Evolutionary conservation across 495 filamentous ascomycete genomes (phyloP), one percentile per base, ranked within the genome.

Genomic region (Penicillium nucicola): DNA sequence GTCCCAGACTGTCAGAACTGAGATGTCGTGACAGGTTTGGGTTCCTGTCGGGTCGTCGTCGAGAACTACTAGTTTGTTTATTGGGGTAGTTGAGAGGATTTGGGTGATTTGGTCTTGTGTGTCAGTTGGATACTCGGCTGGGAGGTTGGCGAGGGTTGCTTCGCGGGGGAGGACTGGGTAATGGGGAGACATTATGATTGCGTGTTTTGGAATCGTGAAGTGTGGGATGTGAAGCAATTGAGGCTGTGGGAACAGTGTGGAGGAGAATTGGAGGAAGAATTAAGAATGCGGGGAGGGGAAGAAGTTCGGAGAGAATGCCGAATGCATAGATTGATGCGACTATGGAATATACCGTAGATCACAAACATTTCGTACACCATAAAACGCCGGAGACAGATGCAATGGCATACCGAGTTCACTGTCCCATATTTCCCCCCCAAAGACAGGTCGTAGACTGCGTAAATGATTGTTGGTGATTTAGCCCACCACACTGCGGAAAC

Each of bases 401-500:
- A 53, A 45, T 39, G 47, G 36, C 57, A 54, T 53, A 33, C 33
- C 42, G 31, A 28, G 39, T 55, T 32, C 38, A 39, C 28, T 41
- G 35, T 52, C 57, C 53, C 48, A 46, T 49, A 47, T 48, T 25
- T 36, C 39, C 53, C 19, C 54, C 43, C 56, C 45, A 48, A 53
- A 56, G 52, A 43, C 53, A 46, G 52, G 51, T 65, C 62, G 59
- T 65, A 64, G 50, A 60, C 53, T 57, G 60, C 62, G 60, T 65
- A 40, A 65, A 52, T 53, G 42, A 45, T 49, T 25, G 20, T 32
- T 45, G 9, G 25, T 34, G 19, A 11, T 28, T 72, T 74, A 96
- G 37, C 92, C 92, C 44, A 97, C 84, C 11, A 97, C 92, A 64
- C 84, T 84, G 77, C 91, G 92, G 80, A 90, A 84, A 66, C 92